phyloP scores from a whole-genome alignment of 2,329 filamentous ascomycete species.

The Gliomastix tumulicola region DNA sequence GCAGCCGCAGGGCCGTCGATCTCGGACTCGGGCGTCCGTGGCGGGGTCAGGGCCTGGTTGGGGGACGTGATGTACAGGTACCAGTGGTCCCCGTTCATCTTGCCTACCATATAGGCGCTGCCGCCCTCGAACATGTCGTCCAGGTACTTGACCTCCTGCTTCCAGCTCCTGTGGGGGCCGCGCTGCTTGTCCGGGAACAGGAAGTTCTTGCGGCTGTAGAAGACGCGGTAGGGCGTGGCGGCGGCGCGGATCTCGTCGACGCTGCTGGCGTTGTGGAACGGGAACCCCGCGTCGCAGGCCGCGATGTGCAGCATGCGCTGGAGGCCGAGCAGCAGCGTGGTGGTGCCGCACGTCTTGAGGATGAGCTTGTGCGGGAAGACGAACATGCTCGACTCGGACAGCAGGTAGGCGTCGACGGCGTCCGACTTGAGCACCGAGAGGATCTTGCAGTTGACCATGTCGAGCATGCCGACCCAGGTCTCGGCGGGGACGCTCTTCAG shows the following conservation, averaged over 20 bases:
- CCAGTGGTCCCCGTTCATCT: constrained; percentile 99
- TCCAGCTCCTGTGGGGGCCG: constrained; percentile 95
- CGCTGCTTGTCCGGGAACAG: constrained; percentile 91
- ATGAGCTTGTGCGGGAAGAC: constrained; percentile 99
- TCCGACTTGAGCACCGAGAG: constrained; percentile 90
- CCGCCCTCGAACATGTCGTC: constrained; percentile 88
- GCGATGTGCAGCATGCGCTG: constrained; percentile 91
- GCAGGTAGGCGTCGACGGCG: constrained; percentile 88
- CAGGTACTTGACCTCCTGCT: constrained; percentile 86
- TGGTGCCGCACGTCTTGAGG: constrained; percentile 96
- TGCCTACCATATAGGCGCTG: constrained; percentile 98
- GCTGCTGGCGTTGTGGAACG: constrained; percentile 63
- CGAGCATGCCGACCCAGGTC: constrained; percentile 93
- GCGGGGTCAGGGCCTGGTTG: constrained; percentile 71
- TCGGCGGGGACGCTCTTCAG: constrained; percentile 80
- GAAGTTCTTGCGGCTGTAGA: constrained; percentile 99
- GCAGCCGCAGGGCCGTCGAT: constrained; percentile 8
- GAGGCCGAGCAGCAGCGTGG: constrained; percentile 82
- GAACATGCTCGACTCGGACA: constrained; percentile 99
- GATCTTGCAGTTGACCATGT: constrained; percentile 97
- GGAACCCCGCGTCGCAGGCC: constrained; percentile 80
- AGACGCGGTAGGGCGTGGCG: constrained; percentile 88
- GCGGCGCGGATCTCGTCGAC: constrained; percentile 63
- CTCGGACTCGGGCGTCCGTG: constrained; percentile 63
- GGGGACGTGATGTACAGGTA: constrained; percentile 95